Conservation (phyloP, 1,139 yeast species). For the Suhomyces atakaporum region DNA sequence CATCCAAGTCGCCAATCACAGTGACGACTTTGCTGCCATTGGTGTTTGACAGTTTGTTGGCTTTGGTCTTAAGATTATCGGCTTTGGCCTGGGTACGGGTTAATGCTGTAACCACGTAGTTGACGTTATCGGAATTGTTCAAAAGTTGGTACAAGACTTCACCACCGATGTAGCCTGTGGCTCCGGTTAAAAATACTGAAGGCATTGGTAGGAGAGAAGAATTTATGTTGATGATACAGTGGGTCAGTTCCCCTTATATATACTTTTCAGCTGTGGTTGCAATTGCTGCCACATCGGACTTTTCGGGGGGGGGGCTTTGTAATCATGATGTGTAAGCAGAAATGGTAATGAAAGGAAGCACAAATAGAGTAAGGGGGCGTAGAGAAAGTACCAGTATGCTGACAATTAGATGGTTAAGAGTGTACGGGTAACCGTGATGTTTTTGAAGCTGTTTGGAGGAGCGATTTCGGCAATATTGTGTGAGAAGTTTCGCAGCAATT, state of each 20-base stretch:
- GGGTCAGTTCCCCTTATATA: too few relatives aligned
- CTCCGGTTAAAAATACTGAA: conserved; percentile 26
- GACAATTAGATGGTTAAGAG: too few relatives aligned
- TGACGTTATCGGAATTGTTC: conserved; percentile 15
- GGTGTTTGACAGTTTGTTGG: conserved; percentile 18
- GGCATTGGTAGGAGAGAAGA: too few relatives aligned
- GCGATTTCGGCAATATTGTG: too few relatives aligned
- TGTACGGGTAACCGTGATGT: too few relatives aligned
- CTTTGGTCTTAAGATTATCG: conserved; percentile 18
- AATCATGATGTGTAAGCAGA: background rate
- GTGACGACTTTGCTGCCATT: conserved; percentile 18
- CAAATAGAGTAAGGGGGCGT: too few relatives aligned
- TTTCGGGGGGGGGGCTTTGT: background rate
- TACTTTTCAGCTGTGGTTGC: too few relatives aligned
- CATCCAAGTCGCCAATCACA: conserved; percentile 27
- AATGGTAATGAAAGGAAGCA: background rate
- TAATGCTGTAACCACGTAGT: conserved; percentile 25
- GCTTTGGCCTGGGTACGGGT: conserved; percentile 30
- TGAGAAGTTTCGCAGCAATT: too few relatives aligned
- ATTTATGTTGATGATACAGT: too few relatives aligned
- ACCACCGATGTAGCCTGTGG: conserved; percentile 40
- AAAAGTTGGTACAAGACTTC: conserved; percentile 25
- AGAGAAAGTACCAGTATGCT: too few relatives aligned
- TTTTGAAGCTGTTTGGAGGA: too few relatives aligned
- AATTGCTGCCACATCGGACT: too few relatives aligned